Evolutionary conservation across 2,329 filamentous ascomycete genomes (phyloP), one percentile per base, ranked within the genome.

Genomic region (Erysiphe pulchra): DNA sequence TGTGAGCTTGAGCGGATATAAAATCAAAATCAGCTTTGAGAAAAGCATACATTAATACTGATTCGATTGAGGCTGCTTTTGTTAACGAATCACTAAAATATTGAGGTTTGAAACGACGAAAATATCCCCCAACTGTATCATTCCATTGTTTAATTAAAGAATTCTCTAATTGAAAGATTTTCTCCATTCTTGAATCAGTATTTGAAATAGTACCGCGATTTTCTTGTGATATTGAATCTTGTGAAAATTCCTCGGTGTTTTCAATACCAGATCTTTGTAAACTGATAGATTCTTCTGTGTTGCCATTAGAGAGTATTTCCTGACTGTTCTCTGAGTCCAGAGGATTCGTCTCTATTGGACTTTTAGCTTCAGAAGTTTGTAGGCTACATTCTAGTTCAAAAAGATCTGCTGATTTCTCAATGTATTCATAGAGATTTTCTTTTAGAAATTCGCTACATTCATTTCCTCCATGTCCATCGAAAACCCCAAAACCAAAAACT

Each of bases 401-500:
- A 16, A 76, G 68, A 47, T 67, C 65, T 0, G 83, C 81, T 0
- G 84, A 74, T 52, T 83, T 71, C 61, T 98, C 87, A 33, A 98
- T 76, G 59, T 94, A 95, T 10, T 73, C 73, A 59, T 94, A 90
- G 49, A 98, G 64, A 56, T 80, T 74, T 49, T 94, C 82, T 47
- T 77, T 71, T 52, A 95, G 62, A 54, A 93, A 95, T 16, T 79
- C 76, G 48, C 84, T 85, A 60, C 90, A 95, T 59, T 93, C 81
- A 17, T 67, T 71, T 17, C 90, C 90, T 10, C 90, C 90, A 63
- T 98, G 90, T 2, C 90, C 90, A 61, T 98, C 90, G 56, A 95
- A 98, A 1, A 95, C 77, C 1, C 74, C 86, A 67, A 94, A 98
- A 61, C 95, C 98, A 61, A 98, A 98, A 32, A 95, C 78, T 59